Evolutionary conservation across 495 filamentous ascomycete genomes (phyloP), one percentile per base, ranked within the genome.

Genomic region (Elaphomyces granulatus): DNA sequence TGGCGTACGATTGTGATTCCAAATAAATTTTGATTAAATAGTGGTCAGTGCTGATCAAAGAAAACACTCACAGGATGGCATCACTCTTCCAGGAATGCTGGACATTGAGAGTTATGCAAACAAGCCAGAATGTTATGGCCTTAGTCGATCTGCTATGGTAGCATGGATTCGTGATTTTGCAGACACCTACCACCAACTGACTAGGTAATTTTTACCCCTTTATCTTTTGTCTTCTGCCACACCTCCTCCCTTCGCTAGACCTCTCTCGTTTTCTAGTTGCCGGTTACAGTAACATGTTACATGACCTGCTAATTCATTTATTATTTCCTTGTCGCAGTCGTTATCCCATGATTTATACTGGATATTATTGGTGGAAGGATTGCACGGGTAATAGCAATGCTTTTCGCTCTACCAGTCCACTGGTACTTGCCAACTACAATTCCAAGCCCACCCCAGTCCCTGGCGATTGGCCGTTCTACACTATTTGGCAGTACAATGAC

Each of bases 51-150:
- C n/a, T n/a, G n/a, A n/a, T n/a, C n/a, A n/a, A n/a, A n/a, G n/a
- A n/a, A n/a, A n/a, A n/a, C n/a, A n/a, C n/a, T n/a, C n/a, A 12
- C 48, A 42, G 16, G 77, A 81, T 45, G 74, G 74, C 21, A 67
- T 66, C 39, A 81, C 75, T 4, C 62, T 81, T 0, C 77, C 77
- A 0, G 77, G 77, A 2, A 80, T 80, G 75, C 60, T 81, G 10
- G 77, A 80, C 51, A 61, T 81, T 17, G 77, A 81, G 54, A 67
- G 64, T 46, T 59, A 60, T 33, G 52, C 61, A 16, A 55, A 57
- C 8, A 61, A 66, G 12, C 47, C 55, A 8, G 57, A 54, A 7
- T 78, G 74, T 53, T 75, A 66, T 44, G 72, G 72, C 0, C 57
- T 79, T 36, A 64, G 58, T 14, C 32, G 54, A 0, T 56, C 61